Conservation (phyloP, 345 rosid genomes). For the Iberis pinnata region DNA sequence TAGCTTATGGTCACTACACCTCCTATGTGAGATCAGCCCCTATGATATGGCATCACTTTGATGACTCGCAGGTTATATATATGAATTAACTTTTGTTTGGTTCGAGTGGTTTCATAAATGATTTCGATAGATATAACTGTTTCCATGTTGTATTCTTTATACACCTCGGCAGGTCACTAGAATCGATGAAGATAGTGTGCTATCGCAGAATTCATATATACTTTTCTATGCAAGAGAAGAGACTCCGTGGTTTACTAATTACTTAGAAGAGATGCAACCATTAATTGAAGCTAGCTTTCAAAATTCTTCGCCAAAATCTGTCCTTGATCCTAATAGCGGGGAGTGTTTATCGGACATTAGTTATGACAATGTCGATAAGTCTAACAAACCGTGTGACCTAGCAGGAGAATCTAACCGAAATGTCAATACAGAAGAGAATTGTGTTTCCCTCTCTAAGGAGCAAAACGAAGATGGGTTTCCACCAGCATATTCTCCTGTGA, state of each 20-base stretch:
- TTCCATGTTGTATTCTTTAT: background rate
- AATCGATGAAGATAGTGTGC: conserved; percentile 47
- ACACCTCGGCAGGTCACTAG: conserved; percentile 46
- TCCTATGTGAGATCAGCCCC: conserved; percentile 64
- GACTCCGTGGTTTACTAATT: conserved; percentile 63
- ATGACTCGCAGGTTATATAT: conserved; percentile 49
- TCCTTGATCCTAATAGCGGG: conserved; percentile 42
- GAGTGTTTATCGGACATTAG: conserved; percentile 26
- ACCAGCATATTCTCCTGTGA: conserved; percentile 17
- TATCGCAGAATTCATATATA: conserved; percentile 68
- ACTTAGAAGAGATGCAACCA: conserved; percentile 35
- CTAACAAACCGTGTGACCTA: conserved; percentile 21
- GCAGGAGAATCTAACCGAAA: background rate
- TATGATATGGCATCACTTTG: conserved; percentile 61
- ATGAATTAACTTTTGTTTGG: background rate
- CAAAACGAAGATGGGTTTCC: conserved; percentile 10
- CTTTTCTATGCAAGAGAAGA: conserved; percentile 70
- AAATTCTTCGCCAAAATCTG: conserved; percentile 68
- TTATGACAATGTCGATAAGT: conserved; percentile 15
- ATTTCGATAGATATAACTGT: background rate
- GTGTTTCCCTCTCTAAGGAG: conserved; percentile 12
- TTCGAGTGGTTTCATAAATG: background rate
- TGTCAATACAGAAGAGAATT: background rate
- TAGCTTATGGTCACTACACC: conserved; percentile 67
- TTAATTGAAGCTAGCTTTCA: conserved; percentile 15